phyloP scores from a whole-genome alignment of 2,329 filamentous ascomycete species.

The Fusarium sp. region DNA sequence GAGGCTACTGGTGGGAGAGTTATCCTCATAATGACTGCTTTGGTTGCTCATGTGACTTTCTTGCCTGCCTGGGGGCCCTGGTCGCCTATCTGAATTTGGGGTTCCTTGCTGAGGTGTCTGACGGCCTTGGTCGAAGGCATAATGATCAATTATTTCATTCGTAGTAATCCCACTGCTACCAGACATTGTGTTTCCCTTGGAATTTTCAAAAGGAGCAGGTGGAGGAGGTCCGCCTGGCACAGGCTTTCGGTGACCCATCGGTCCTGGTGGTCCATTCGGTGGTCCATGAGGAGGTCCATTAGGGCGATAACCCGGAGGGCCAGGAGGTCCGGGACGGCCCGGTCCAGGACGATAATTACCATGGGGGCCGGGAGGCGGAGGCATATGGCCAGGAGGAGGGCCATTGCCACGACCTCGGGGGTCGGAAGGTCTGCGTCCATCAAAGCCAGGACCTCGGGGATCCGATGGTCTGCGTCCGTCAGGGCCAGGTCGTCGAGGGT shows the following conservation, averaged over 20 bases:
- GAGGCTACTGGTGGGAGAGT: conserved; percentile 54
- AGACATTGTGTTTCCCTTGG: conserved; percentile 41
- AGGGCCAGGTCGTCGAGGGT: conserved; percentile 28
- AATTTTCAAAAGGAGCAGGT: conserved; percentile 34
- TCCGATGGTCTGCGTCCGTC: conserved; percentile 39
- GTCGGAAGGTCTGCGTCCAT: conserved; percentile 32
- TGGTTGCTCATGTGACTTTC: conserved; percentile 47
- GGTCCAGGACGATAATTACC: conserved; percentile 41
- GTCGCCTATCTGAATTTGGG: conserved; percentile 38
- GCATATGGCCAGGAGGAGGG: conserved; percentile 36
- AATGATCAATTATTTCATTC: conserved; percentile 56
- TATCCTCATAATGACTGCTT: conserved; percentile 70
- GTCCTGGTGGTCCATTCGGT: conserved; percentile 35
- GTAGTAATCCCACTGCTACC: conserved; percentile 49
- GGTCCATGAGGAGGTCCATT: conserved; percentile 36
- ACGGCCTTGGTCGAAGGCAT: conserved; percentile 48
- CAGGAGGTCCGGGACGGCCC: conserved; percentile 39
- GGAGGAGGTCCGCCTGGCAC: conserved; percentile 41
- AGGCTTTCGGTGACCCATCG: conserved; percentile 46
- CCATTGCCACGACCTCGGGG: conserved; percentile 36
- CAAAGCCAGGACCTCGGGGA: conserved; percentile 35
- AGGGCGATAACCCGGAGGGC: conserved; percentile 44
- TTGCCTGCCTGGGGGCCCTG: conserved; percentile 44
- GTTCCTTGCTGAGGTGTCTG: conserved; percentile 31
- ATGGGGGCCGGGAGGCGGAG: conserved; percentile 33